Conservation (phyloP, 345 rosid species). For the Heritiera littoralis region DNA sequence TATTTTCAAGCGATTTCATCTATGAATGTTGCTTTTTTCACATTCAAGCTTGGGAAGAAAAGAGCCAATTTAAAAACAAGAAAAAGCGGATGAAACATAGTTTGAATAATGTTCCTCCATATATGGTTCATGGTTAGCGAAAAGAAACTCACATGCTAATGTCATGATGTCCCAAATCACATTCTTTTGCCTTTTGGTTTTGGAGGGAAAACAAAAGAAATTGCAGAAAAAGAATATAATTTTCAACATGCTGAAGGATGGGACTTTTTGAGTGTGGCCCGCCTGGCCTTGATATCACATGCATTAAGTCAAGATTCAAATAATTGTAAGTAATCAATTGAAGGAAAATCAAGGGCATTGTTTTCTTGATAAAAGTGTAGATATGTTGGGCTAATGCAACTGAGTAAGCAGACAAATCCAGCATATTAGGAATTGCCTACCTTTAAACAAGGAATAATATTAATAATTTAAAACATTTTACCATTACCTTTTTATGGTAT, state of each 20-base stretch:
- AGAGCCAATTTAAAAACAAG: not conserved
- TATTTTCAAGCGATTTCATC: not conserved
- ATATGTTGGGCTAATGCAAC: constrained; percentile 4
- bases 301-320: constrained; percentile 23
- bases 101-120: not conserved
- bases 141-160: not conserved
- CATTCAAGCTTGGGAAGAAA: not conserved
- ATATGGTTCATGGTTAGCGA: not conserved
- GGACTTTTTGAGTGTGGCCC: constrained; percentile 17
- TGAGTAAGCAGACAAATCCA: constrained; percentile 28
- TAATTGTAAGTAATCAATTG: constrained; percentile 8
- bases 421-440: constrained; percentile 27
- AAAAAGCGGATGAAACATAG: not conserved
- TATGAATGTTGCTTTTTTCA: not conserved
- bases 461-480: not conserved
- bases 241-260: constrained; percentile 1
- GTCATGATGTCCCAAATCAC: not conserved
- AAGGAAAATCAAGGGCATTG: constrained; percentile 20
- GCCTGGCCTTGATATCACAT: constrained; percentile 34
- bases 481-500: not conserved
- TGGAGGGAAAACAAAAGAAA: not conserved
- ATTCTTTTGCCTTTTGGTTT: not conserved
- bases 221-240: not conserved
- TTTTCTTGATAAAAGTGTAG: constrained; percentile 13
- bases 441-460: constrained; percentile 9